Percentiles rank a stretch among this genome's conserved stretches.
Conservation (phyloP, 176 grass and related monocot genomes). For the Raddia distichophylla region DNA sequence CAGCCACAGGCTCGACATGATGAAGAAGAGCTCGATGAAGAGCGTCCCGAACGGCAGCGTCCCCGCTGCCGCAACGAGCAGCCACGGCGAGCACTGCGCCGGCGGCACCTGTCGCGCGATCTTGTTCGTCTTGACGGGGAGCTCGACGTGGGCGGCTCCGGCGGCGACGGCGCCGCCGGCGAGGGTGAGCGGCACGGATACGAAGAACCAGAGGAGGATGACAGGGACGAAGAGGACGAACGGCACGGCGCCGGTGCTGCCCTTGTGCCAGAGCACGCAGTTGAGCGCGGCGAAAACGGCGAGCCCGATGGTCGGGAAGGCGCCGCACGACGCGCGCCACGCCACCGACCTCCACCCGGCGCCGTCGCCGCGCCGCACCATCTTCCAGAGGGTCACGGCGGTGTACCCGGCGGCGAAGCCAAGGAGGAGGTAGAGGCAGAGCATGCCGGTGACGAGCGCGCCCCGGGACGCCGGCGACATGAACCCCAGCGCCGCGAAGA, state of each 20-base stretch:
- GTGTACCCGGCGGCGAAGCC: constrained; percentile 54
- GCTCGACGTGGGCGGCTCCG: constrained; percentile 49
- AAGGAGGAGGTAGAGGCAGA: constrained; percentile 60
- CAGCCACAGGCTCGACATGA: constrained; percentile 79
- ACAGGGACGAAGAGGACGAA: constrained; percentile 47
- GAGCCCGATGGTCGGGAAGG: constrained; percentile 59
- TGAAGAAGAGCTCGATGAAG: constrained; percentile 88
- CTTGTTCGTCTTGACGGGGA: constrained; percentile 57
- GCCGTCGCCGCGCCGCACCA: constrained; percentile 41
- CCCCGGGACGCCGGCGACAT: constrained; percentile 71
- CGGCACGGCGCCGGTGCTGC: constrained; percentile 68
- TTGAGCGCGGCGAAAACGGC: constrained; percentile 56
- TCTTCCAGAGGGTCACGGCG: constrained; percentile 60
- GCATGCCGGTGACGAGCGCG: constrained; percentile 62
- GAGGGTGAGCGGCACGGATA: constrained; percentile 69
- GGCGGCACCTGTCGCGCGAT: constrained; percentile 49
- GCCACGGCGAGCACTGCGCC: constrained; percentile 57
- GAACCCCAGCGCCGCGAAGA: constrained; percentile 82
- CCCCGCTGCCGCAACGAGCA: constrained; percentile 50
- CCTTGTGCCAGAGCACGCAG: constrained; percentile 67
- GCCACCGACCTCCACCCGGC: constrained; percentile 58
- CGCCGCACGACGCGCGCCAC: constrained; percentile 40
- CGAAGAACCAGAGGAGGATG: constrained; percentile 62
- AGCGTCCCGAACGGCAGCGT: constrained; percentile 69
- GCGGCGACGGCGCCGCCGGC: constrained; percentile 50